These are phyloP conservation scores for Colletotrichum sp. DNA, from an alignment of 2,329 filamentous ascomycete species.

Conservation along the genomic window DNA sequence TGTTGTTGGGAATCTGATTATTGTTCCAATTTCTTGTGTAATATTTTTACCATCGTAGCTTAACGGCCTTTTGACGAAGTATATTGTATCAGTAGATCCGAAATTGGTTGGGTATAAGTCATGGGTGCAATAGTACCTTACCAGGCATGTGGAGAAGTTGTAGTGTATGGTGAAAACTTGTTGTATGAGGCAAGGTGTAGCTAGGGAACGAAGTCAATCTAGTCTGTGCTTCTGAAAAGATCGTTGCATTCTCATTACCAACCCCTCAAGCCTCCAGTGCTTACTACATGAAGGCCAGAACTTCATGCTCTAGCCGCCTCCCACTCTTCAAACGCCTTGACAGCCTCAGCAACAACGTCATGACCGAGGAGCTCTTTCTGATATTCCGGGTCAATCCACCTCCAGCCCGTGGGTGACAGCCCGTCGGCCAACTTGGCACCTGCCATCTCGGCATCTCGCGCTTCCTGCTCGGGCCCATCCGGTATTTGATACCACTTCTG, in stretches of 20 bases:
- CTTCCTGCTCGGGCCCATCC: slow-evolving; percentile 5
- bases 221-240: neutral
- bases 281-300: neutral
- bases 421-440: neutral
- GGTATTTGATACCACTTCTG: slow-evolving; percentile 12
- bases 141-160: neutral
- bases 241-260: accelerated
- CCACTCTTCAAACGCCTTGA: neutral
- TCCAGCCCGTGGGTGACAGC: neutral
- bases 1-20: accelerated
- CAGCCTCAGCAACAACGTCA: neutral
- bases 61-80: neutral
- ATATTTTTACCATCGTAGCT: neutral
- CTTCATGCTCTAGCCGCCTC: neutral
- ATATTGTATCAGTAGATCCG: neutral
- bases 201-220: neutral
- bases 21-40: neutral
- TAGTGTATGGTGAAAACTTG: neutral
- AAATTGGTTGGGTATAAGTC: accelerated
- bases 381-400: neutral
- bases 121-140: neutral
- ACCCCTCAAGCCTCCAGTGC: neutral
- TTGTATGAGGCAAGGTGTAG: neutral
- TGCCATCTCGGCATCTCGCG: slow-evolving; percentile 6
- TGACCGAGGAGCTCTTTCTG: neutral